These are phyloP conservation scores for Exophiala oligosperma DNA, from an alignment of 2,329 filamentous ascomycete genomes.

Conservation along the genomic window DNA sequence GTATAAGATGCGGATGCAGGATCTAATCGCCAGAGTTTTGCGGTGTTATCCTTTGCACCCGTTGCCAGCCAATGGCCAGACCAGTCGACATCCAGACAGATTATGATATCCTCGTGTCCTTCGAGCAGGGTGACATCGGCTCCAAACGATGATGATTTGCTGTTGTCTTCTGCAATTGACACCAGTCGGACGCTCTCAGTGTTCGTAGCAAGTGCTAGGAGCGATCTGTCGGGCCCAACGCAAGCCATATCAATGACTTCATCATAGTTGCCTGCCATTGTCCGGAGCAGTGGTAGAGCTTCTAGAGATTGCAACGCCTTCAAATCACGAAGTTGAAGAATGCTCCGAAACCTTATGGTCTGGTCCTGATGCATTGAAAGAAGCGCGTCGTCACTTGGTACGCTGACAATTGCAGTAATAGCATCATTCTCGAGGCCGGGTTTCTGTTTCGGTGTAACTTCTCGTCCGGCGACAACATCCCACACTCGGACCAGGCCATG, in stretches of 20 bases:
- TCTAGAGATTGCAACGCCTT: slow-evolving; percentile 36
- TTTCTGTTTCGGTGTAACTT: slow-evolving; percentile 75
- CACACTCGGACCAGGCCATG: slow-evolving; percentile 82
- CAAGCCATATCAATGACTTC: slow-evolving; percentile 96
- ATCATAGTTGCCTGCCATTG: slow-evolving; percentile 94
- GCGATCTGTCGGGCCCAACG: slow-evolving; percentile 73
- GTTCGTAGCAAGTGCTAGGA: slow-evolving; percentile 90
- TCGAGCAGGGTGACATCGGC: slow-evolving; percentile 83
- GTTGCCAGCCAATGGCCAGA: slow-evolving; percentile 96
- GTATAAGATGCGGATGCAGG: slow-evolving; percentile 69
- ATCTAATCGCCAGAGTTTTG: slow-evolving; percentile 86
- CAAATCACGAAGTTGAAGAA: slow-evolving; percentile 43
- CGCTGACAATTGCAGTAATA: slow-evolving; percentile 71
- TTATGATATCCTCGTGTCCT: slow-evolving; percentile 93
- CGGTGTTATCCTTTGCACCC: slow-evolving; percentile 94
- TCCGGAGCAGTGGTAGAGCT: slow-evolving; percentile 61
- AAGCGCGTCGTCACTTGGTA: slow-evolving; percentile 46
- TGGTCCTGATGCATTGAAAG: slow-evolving; percentile 87
- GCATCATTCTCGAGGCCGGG: slow-evolving; percentile 60
- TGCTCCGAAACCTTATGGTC: slow-evolving; percentile 74
- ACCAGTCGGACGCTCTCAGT: slow-evolving; percentile 89
- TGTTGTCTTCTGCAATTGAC: slow-evolving; percentile 56
- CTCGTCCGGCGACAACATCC: slow-evolving; percentile 73
- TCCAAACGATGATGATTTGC: slow-evolving; percentile 60
- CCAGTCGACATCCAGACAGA: slow-evolving; percentile 92